phyloP scores from a whole-genome alignment of 2,329 filamentous ascomycete genomes.

The Colletotrichum cordylinicola region DNA sequence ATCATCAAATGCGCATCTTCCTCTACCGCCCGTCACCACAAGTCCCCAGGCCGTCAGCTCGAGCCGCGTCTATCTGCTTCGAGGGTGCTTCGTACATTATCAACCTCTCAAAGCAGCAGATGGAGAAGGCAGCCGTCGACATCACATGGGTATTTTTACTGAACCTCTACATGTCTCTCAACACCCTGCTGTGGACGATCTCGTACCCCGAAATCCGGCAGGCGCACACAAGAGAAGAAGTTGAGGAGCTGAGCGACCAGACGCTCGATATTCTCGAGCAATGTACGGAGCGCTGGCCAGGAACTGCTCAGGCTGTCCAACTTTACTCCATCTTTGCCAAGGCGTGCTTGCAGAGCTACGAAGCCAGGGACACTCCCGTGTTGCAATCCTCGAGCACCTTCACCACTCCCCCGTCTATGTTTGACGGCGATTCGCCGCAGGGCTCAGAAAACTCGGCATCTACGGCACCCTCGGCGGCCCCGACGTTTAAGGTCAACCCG shows the following conservation, averaged over 20 bases:
- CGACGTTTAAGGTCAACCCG: slow-evolving; percentile 46
- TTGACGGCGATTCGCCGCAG: slow-evolving; percentile 54
- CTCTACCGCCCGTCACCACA: slow-evolving; percentile 92
- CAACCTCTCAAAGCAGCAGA: slow-evolving; percentile 79
- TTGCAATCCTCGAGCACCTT: slow-evolving; percentile 37
- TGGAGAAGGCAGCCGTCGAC: slow-evolving; percentile 77
- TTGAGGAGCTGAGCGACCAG: slow-evolving; percentile 75
- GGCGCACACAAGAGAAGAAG: slow-evolving; percentile 74
- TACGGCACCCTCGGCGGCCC: slow-evolving; percentile 31
- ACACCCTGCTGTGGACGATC: slow-evolving; percentile 89
- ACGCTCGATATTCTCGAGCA: slow-evolving; percentile 81
- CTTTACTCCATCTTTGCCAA: slow-evolving; percentile 86
- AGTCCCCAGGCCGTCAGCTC: slow-evolving; percentile 80
- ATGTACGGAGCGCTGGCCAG: slow-evolving; percentile 90
- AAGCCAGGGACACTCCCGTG: slow-evolving; percentile 55
- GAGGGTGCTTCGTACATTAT: slow-evolving; percentile 85
- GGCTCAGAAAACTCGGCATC: slow-evolving; percentile 43
- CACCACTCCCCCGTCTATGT: slow-evolving; percentile 52
- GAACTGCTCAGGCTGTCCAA: slow-evolving; percentile 81
- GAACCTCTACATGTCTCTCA: slow-evolving; percentile 88
- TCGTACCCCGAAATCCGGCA: slow-evolving; percentile 85
- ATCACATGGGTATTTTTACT: slow-evolving; percentile 94
- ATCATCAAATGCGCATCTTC: slow-evolving; percentile 88
- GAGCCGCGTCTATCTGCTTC: slow-evolving; percentile 83
- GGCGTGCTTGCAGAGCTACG: slow-evolving; percentile 89